phyloP scores from a whole-genome alignment of 148 eudicot species.

The Vaccinium corymbosum region DNA sequence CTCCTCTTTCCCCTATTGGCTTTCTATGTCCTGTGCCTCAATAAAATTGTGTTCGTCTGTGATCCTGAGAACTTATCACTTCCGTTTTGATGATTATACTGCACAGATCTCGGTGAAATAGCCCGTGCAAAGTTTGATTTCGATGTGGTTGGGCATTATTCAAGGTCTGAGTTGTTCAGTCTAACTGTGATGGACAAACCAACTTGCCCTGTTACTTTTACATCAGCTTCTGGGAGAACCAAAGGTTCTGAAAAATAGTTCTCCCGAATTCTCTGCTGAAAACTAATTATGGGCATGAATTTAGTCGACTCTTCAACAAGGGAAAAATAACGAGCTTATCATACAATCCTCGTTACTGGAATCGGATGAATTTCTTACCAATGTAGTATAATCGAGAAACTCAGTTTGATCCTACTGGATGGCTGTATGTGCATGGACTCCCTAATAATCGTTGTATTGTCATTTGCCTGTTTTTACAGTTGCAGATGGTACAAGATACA shows the following conservation, averaged over 20 bases:
- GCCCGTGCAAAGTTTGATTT: constrained; percentile 84
- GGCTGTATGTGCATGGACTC: neutral
- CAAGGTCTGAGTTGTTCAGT: constrained; percentile 81
- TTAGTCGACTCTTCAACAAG: neutral
- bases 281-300: neutral
- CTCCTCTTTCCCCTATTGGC: neutral
- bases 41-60: neutral
- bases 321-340: neutral
- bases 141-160: constrained; percentile 90
- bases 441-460: neutral
- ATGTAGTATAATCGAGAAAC: neutral
- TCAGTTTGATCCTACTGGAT: neutral
- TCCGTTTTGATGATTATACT: constrained; percentile 16
- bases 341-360: neutral
- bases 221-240: constrained; percentile 49
- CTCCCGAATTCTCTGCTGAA: constrained; percentile 3
- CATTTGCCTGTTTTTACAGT: neutral
- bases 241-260: constrained; percentile 40
- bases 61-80: neutral
- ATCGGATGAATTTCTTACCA: neutral
- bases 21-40: constrained; percentile 1
- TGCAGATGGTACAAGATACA: neutral
- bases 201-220: constrained; percentile 63
- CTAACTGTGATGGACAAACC: constrained; percentile 76
- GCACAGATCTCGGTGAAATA: constrained; percentile 79